Conservation (phyloP, 176 grass and related monocot genomes). For the Echinochloa phyllopogon region DNA sequence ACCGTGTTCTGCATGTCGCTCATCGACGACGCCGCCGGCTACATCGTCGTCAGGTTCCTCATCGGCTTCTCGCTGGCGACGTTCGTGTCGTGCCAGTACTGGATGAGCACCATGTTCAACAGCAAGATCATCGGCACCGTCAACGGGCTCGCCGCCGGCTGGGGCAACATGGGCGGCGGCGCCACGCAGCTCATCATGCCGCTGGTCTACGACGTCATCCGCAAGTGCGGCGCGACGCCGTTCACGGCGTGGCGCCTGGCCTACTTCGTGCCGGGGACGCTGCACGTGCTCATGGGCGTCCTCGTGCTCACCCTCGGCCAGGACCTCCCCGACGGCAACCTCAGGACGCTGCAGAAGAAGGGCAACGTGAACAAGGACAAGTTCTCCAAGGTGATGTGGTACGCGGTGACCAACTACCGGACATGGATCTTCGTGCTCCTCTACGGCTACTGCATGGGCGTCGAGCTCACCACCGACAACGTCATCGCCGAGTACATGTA, state of each 20-base stretch:
- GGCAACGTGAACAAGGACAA: constrained; percentile 67
- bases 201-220: constrained; percentile 73
- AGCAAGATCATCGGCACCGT: constrained; percentile 81
- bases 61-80: constrained; percentile 89
- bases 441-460: constrained; percentile 92
- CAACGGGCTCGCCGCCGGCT: constrained; percentile 71
- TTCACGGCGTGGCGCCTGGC: constrained; percentile 84
- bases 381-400: constrained; percentile 72
- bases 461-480: constrained; percentile 93
- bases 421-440: constrained; percentile 93
- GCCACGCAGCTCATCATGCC: constrained; percentile 97
- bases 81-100: constrained; percentile 93
- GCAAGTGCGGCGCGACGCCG: constrained; percentile 56
- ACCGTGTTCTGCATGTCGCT: constrained; percentile 74
- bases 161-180: constrained; percentile 97
- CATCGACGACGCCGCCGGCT: constrained; percentile 48
- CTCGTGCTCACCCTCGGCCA: constrained; percentile 76
- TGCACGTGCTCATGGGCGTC: constrained; percentile 78
- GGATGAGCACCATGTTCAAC: constrained; percentile 99
- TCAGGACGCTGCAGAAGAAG: constrained; percentile 60
- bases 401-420: constrained; percentile 76
- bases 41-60: constrained; percentile 63
- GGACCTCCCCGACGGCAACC: constrained; percentile 88
- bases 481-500: constrained; percentile 90
- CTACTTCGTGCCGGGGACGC: constrained; percentile 70